Evolutionary conservation across 805 yeast genomes (phyloP).

Genomic region (Candida pseudoglaebosa): DNA sequence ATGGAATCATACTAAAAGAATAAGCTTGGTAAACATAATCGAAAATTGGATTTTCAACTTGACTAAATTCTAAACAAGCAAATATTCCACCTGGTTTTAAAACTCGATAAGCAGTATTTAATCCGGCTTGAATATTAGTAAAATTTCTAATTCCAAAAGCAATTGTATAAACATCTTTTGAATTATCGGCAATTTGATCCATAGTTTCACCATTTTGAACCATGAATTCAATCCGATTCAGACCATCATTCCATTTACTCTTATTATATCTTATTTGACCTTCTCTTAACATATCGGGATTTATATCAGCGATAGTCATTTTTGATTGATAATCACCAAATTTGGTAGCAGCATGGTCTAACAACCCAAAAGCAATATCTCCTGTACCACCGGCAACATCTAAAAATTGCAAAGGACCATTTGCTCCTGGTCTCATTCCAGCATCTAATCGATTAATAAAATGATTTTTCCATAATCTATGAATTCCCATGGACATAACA

Average conservation of each 20-base stretch:
- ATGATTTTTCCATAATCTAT: slow-evolving; percentile 91
- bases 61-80: slow-evolving; percentile 93
- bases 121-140: slow-evolving; percentile 90
- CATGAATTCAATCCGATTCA: slow-evolving; percentile 66
- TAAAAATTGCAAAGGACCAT: slow-evolving; percentile 75
- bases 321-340: slow-evolving; percentile 71
- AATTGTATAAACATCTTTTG: slow-evolving; percentile 93
- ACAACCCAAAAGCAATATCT: slow-evolving; percentile 91
- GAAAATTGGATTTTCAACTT: slow-evolving; percentile 75
- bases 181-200: slow-evolving; percentile 77
- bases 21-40: slow-evolving; percentile 81
- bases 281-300: slow-evolving; percentile 92
- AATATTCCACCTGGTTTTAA: slow-evolving; percentile 97
- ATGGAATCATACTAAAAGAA: slow-evolving; percentile 82
- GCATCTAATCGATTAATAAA: slow-evolving; percentile 86
- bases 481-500: slow-evolving; percentile 94
- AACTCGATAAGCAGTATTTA: slow-evolving; percentile 92
- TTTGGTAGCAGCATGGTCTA: slow-evolving; percentile 81
- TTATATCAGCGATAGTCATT: slow-evolving; percentile 93
- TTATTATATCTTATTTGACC: slow-evolving; percentile 73
- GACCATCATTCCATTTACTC: slow-evolving; percentile 54
- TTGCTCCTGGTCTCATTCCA: slow-evolving; percentile 82
- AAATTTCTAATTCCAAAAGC: slow-evolving; percentile 98
- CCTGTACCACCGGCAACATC: slow-evolving; percentile 99
- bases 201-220: slow-evolving; percentile 92